A percentile compares a stretch with the other conserved stretches of the same genome.
Conservation (phyloP, 2,329 filamentous ascomycete genomes). For the Cordyceps cicadae region DNA sequence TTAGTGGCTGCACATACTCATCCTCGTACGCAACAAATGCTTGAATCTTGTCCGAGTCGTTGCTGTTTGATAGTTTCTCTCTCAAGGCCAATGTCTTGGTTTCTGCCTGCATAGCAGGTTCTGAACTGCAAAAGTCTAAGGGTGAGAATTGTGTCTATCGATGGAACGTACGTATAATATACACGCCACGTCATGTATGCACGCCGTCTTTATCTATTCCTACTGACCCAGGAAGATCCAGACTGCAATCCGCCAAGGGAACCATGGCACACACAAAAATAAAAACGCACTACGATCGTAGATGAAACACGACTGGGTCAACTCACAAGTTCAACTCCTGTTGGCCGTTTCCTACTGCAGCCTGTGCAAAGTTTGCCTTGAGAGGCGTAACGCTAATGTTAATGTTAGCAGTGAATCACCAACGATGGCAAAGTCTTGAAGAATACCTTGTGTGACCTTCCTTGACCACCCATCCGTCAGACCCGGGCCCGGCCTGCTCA, state of each 20-base stretch:
- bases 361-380: conserved; percentile 87
- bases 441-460: conserved; percentile 76
- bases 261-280: neutral
- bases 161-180: conserved; percentile 12
- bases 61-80: conserved; percentile 14
- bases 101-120: neutral
- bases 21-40: conserved; percentile 81
- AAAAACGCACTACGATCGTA: neutral
- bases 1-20: conserved; percentile 78
- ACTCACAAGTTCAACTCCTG: conserved; percentile 81
- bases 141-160: conserved; percentile 32
- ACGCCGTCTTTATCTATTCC: conserved; percentile 10
- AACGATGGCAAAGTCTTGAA: neutral
- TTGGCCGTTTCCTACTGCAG: conserved; percentile 50
- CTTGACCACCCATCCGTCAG: conserved; percentile 88
- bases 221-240: conserved; percentile 9
- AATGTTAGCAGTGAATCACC: neutral
- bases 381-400: conserved; percentile 69
- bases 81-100: conserved; percentile 15
- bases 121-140: conserved; percentile 18
- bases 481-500: conserved; percentile 68
- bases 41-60: conserved; percentile 32
- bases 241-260: neutral
- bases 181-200: conserved; percentile 18
- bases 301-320: conserved; percentile 13